Base-by-base conservation (phyloP, 1,284 basidiomycete species). In the Fistulina hepatica region DNA sequence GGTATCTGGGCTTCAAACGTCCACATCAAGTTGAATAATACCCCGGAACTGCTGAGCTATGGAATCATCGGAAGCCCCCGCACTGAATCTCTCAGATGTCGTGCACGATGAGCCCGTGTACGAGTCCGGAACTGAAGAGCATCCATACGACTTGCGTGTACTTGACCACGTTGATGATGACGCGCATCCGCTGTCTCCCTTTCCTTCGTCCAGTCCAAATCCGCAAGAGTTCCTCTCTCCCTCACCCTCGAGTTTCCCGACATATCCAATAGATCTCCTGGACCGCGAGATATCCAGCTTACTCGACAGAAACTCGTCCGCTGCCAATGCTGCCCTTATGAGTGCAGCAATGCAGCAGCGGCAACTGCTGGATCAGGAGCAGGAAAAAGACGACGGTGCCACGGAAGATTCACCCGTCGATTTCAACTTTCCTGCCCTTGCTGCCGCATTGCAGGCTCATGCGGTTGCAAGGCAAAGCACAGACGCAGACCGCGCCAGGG, bases 51-150 rank as follows among this genome's bases (percentile, higher is more conserved):
- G 32, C 31, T 37, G 37, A 37, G 47, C 45, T 49, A 78, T 79
- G 74, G 69, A 78, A 50, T 62, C 67, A 51, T 13, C 28, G 3
- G 73, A 73, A 50, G 71, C 70, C 48, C 69, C 70, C 43, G 68
- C 72, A 45, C 68, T 84, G 44, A 69, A 74, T 52, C 70, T 84
- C 48, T 83, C 81, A 33, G 81, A 84, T 57, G 81, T 84, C 53
- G 78, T 84, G 28, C 77, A 81, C 54, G 78, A 81, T 51, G 76
- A 80, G 41, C 68, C 75, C 25, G 69, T 79, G 46, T 61, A 69
- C 40, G 35, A 51, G 5, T 38, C 49, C n/a, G 33, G 25, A 32
- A 34, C 32, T 30, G 36, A 25, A 30, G 20, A n/a, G n/a, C n/a
- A n/a, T n/a, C n/a, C 25, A 21, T n/a, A 19, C 16, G 3, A n/a